Conservation (phyloP, 2,329 filamentous ascomycete genomes). For the Dothideomycetidae sp. region DNA sequence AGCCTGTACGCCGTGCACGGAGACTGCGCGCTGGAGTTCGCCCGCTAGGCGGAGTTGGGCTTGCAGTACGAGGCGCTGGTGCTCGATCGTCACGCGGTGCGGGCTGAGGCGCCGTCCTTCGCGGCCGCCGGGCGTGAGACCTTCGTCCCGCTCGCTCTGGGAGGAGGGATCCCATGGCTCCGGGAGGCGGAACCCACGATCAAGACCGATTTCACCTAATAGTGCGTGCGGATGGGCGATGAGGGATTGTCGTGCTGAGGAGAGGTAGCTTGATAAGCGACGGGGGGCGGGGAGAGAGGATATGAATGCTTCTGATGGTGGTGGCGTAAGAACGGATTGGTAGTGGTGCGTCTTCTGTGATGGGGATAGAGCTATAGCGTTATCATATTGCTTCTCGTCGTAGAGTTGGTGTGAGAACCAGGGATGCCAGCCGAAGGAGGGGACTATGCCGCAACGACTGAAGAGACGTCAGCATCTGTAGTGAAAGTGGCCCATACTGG, state of each 20-base stretch:
- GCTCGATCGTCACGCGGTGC: conserved; percentile 51
- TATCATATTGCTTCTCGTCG: conserved; percentile 36
- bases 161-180: conserved; percentile 36
- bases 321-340: conserved; percentile 46
- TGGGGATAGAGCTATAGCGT: conserved; percentile 23
- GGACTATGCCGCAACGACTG: conserved; percentile 38
- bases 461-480: conserved; percentile 1
- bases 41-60: conserved; percentile 60
- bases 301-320: conserved; percentile 38
- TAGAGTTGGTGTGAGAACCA: conserved; percentile 74
- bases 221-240: conserved; percentile 47
- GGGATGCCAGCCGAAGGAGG: conserved; percentile 77
- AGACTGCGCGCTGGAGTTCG: conserved; percentile 49
- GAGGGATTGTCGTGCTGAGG: conserved; percentile 42
- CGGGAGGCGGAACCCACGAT: conserved; percentile 64
- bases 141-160: conserved; percentile 29
- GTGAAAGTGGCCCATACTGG: neutral
- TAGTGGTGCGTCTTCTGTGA: conserved; percentile 46
- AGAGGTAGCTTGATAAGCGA: conserved; percentile 44
- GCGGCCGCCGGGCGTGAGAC: conserved; percentile 52
- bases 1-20: conserved; percentile 60
- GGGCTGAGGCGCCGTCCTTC: conserved; percentile 55
- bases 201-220: conserved; percentile 64
- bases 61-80: conserved; percentile 52
- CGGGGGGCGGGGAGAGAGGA: conserved; percentile 44